Evolutionary conservation across 2,329 filamentous ascomycete species (phyloP), one percentile per base, ranked within the genome.

Genomic region (Aspergillus quadrilineatus): DNA sequence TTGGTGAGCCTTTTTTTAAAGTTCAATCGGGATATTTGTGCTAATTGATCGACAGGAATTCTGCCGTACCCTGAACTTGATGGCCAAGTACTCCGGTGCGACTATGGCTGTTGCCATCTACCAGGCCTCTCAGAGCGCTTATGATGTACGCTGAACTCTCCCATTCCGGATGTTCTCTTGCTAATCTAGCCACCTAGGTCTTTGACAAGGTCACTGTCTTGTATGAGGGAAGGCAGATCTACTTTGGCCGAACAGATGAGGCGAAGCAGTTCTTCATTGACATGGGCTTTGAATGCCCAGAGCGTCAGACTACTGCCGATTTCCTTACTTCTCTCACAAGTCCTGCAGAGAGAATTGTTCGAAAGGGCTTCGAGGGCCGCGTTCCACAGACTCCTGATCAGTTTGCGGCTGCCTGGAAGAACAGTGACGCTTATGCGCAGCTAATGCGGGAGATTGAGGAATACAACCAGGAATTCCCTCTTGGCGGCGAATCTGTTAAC

Each of bases 161-260:
- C 6, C 15, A 6, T 28, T 29, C 17, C 12, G 6, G 9, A 28
- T 8, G 29, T 32, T 37, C 26, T n/a, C 7, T 22, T 41, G 43
- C 34, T 56, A 36, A 53, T 10, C 4, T 39, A 29, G 30, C 4
- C 53, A 72, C 75, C 28, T 77, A 85, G 56, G 73, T 84, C 26
- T 92, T 92, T 62, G 88, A 92, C 70, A 91, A 90, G 69, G 84
- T 84, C 0, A 80, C 84, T 0, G 86, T 92, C 0, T 75, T 92
- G 0, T 90, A 92, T 67, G 87, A 91, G 64, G 89, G 89, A 1
- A 81, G 87, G 1, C 84, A 92, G 67, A 92, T 93, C 65, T 93
- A 86, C 75, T 92, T 88, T 63, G 90, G 89, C 0, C 81, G 81
- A 0, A 83, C 85, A 0, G 68, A 67, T 5, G 73, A 80, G 2